Evolutionary conservation across 208 protist species (phyloP).

Genomic region (Novymonas esmeraldas): DNA sequence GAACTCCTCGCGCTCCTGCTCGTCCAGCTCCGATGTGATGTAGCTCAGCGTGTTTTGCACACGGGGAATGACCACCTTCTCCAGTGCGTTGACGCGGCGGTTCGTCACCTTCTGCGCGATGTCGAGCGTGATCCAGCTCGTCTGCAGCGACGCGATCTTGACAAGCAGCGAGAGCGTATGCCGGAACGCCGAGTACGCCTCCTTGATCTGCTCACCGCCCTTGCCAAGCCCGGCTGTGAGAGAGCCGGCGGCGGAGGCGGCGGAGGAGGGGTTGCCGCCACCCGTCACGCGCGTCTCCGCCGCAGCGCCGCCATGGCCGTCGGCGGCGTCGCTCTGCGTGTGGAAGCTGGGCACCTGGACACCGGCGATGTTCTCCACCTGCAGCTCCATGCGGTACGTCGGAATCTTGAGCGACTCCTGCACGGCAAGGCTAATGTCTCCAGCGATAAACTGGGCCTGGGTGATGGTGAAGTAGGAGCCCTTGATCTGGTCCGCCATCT

Average conservation of each 20-base stretch:
- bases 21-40: constrained; percentile 98
- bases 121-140: constrained; percentile 97
- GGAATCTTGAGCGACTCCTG: constrained; percentile 94
- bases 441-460: constrained; percentile 96
- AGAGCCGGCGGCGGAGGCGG: constrained; percentile 12
- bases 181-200: constrained; percentile 87
- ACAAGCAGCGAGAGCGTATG: constrained; percentile 94
- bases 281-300: constrained; percentile 9
- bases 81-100: constrained; percentile 99
- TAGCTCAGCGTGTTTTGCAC: constrained; percentile 98
- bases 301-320: constrained; percentile 10
- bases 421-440: constrained; percentile 95
- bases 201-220: constrained; percentile 97
- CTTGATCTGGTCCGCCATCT: constrained; percentile 89
- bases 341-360: constrained; percentile 97
- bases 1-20: constrained; percentile 99
- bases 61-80: constrained; percentile 98
- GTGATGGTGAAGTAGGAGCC: constrained; percentile 96
- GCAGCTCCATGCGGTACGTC: constrained; percentile 89
- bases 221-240: constrained; percentile 94
- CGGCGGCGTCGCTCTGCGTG: constrained; percentile 41
- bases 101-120: constrained; percentile 99
- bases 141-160: constrained; percentile 97
- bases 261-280: constrained; percentile 5
- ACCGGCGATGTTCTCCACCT: constrained; percentile 98